Conservation (phyloP, 2,329 filamentous ascomycete genomes). For the Talaromyces amestolkiae region DNA sequence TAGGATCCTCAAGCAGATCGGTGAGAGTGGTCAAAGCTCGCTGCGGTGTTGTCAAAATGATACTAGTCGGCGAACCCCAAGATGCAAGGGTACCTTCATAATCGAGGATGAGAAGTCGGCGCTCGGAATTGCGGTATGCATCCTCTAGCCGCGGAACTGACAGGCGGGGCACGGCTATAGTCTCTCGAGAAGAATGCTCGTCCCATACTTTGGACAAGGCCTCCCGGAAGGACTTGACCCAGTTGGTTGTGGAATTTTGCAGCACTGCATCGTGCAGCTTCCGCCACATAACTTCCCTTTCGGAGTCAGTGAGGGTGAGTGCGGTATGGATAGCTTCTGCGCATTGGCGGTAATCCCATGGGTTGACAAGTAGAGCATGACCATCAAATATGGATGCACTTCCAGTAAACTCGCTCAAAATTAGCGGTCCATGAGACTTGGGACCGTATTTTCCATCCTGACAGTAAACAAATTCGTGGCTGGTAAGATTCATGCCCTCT, state of each 20-base stretch:
- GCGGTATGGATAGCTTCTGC: conserved; percentile 81
- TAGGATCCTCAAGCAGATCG: conserved; percentile 74
- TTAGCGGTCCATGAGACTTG: conserved; percentile 83
- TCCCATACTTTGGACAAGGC: conserved; percentile 73
- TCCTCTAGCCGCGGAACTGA: conserved; percentile 64
- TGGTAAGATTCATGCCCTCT: conserved; percentile 96
- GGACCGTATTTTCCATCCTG: conserved; percentile 74
- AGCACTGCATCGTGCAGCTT: conserved; percentile 71
- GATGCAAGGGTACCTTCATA: conserved; percentile 91
- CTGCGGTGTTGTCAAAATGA: conserved; percentile 82
- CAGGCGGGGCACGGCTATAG: conserved; percentile 80
- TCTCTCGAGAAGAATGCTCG: conserved; percentile 80
- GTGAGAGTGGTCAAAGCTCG: conserved; percentile 79
- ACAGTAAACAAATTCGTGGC: conserved; percentile 89
- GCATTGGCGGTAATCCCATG: conserved; percentile 89
- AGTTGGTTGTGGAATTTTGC: conserved; percentile 78
- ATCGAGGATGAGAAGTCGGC: conserved; percentile 83
- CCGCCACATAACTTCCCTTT: conserved; percentile 72
- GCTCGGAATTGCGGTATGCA: conserved; percentile 64
- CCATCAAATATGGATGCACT: conserved; percentile 81
- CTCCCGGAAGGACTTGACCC: conserved; percentile 74
- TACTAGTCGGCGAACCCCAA: conserved; percentile 79
- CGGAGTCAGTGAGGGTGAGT: conserved; percentile 72
- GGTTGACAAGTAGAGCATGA: conserved; percentile 82
- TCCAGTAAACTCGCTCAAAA: conserved; percentile 92